Conservation (phyloP, 495 filamentous ascomycete genomes). For the Barbatosphaeria neglecta region DNA sequence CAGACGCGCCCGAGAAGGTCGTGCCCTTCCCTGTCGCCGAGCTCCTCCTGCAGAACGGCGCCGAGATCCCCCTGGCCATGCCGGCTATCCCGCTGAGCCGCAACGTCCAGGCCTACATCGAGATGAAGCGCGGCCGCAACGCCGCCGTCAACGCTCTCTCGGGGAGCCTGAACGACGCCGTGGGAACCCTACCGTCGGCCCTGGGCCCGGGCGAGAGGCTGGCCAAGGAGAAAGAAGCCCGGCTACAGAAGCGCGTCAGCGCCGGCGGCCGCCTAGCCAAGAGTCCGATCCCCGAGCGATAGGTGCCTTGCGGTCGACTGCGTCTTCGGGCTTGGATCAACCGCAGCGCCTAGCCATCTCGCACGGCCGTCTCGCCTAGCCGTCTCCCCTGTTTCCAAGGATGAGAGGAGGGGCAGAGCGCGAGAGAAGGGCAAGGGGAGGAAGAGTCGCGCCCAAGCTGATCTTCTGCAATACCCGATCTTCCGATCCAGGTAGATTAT, state of each 20-base stretch:
- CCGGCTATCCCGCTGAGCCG: conserved; percentile 67
- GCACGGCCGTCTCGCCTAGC: not conserved
- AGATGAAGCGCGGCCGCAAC: conserved; percentile 56
- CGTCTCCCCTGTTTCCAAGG: not conserved
- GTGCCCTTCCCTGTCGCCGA: conserved; percentile 76
- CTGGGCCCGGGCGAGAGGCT: conserved; percentile 24
- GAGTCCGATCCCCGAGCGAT: conserved; percentile 43
- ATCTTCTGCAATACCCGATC: too few relatives aligned
- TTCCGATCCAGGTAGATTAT: too few relatives aligned
- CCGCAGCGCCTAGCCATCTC: conserved; percentile 1
- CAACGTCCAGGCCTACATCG: conserved; percentile 71
- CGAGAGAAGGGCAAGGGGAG: too few relatives aligned
- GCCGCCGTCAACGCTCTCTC: conserved; percentile 26
- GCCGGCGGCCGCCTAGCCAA: conserved; percentile 49
- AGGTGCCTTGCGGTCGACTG: conserved; percentile 11
- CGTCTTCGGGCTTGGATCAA: not conserved
- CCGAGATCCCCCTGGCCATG: conserved; percentile 62
- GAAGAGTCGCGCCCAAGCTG: too few relatives aligned
- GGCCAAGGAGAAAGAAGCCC: conserved; percentile 39
- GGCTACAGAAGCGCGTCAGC: conserved; percentile 51
- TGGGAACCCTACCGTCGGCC: conserved; percentile 11
- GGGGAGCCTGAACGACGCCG: conserved; percentile 13
- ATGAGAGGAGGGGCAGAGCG: not conserved
- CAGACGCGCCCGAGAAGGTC: conserved; percentile 23
- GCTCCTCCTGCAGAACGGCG: conserved; percentile 86